Conservation (phyloP, 768 basidiomycete genomes). For the Lentinula detonsa region DNA sequence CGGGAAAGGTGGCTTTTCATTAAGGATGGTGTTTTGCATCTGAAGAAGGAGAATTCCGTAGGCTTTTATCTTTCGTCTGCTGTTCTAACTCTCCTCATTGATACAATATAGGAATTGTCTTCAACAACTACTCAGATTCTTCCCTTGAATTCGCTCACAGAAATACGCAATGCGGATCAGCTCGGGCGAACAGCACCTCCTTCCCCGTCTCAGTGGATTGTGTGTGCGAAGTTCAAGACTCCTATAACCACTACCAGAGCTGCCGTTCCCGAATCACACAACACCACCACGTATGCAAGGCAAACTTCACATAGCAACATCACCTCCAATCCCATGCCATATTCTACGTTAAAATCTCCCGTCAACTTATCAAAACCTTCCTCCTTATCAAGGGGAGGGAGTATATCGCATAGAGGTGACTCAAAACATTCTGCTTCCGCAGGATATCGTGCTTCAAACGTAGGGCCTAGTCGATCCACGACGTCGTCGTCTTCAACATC, state of each 20-base stretch:
- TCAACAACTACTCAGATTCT: constrained; percentile 28
- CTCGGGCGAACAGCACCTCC: constrained; percentile 23
- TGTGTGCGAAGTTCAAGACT: constrained; percentile 34
- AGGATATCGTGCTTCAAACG: neutral
- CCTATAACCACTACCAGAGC: neutral
- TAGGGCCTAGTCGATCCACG: neutral
- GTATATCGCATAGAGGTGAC: neutral
- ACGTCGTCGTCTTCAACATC: neutral
- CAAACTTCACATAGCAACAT: neutral
- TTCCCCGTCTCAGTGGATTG: constrained; percentile 20
- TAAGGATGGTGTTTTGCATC: constrained; percentile 43
- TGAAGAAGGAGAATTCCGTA: constrained; percentile 47
- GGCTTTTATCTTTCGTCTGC: neutral
- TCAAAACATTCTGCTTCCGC: neutral
- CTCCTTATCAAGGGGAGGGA: neutral
- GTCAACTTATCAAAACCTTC: neutral
- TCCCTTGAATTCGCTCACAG: constrained; percentile 31
- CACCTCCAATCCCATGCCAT: neutral
- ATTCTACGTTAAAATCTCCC: neutral
- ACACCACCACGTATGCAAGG: neutral
- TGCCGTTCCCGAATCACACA: neutral
- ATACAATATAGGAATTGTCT: constrained; percentile 25
- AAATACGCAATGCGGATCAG: constrained; percentile 39
- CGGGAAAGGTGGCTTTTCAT: constrained; percentile 59
- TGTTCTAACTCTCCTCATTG: neutral